phyloP scores from a whole-genome alignment of 345 rosid genomes.

The Iberis pinnata region DNA sequence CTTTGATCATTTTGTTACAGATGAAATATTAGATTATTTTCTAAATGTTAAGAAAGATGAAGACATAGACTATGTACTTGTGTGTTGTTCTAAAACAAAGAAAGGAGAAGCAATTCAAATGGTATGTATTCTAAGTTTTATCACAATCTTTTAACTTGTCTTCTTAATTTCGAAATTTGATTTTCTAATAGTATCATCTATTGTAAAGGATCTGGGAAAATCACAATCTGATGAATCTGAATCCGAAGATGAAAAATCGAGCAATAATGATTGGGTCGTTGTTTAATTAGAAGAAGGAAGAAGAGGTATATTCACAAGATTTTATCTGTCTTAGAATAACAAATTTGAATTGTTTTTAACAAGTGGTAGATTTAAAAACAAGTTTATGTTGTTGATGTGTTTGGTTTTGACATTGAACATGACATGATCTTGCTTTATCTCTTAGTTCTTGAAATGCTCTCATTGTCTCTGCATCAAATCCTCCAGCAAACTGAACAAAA shows the following conservation, averaged over 20 bases:
- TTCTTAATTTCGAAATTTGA: neutral
- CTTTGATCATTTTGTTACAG: neutral
- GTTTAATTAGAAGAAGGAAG: neutral
- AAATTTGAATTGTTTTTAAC: slow-evolving; percentile 34
- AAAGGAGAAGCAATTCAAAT: slow-evolving; percentile 21
- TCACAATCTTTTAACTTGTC: neutral
- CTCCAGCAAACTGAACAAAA: slow-evolving; percentile 75
- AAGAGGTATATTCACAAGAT: neutral
- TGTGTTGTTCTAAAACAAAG: slow-evolving; percentile 4
- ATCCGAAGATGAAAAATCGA: slow-evolving; percentile 6
- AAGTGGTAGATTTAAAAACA: slow-evolving; percentile 47
- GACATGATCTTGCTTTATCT: slow-evolving; percentile 80
- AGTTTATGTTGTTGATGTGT: slow-evolving; percentile 46
- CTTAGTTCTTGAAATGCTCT: slow-evolving; percentile 89
- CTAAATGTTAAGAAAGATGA: too few species aligned
- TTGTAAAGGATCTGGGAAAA: neutral
- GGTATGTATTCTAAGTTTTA: slow-evolving; percentile 14
- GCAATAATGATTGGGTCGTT: slow-evolving; percentile 17
- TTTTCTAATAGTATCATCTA: slow-evolving; percentile 2
- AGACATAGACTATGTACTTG: slow-evolving; percentile 23
- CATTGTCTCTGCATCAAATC: slow-evolving; percentile 93
- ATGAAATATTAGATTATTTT: slow-evolving; percentile 3
- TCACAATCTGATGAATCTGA: neutral
- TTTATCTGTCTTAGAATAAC: too few species aligned
- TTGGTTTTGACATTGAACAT: slow-evolving; percentile 64